Percentiles rank a stretch among this genome's conserved stretches.
phyloP scores from a whole-genome alignment of 2,329 filamentous ascomycete genomes.

The Aspergillus oerlinghausenensis region DNA sequence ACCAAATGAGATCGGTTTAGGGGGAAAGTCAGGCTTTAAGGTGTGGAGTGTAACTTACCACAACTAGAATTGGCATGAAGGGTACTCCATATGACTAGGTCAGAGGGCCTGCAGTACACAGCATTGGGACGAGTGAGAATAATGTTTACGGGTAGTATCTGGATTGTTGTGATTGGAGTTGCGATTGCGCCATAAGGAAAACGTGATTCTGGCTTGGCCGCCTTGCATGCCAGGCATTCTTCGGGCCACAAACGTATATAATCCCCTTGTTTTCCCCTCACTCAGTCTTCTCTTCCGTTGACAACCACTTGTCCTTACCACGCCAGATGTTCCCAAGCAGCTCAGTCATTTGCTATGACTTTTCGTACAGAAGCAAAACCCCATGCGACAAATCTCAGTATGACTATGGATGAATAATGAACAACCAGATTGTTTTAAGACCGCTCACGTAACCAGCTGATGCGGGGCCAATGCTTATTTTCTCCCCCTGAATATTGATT shows the following conservation, averaged over 20 bases:
- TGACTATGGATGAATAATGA: background rate
- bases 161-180: background rate
- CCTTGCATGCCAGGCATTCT: background rate
- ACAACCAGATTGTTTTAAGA: background rate
- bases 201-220: background rate
- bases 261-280: background rate
- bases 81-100: background rate
- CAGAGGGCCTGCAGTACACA: background rate
- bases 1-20: constrained; percentile 2
- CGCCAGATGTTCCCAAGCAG: background rate
- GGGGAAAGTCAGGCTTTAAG: constrained; percentile 17
- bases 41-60: constrained; percentile 34
- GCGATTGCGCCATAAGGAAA: background rate
- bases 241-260: background rate
- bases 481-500: background rate
- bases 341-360: background rate
- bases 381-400: constrained; percentile 1
- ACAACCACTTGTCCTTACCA: background rate
- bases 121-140: too few species aligned
- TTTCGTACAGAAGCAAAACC: background rate
- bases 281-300: background rate
- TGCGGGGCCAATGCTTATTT: background rate
- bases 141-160: too few species aligned
- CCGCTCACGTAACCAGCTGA: background rate
- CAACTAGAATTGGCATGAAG: constrained; percentile 7